Conservation (phyloP, 306 rosid genomes). For the Castanospermum australe region DNA sequence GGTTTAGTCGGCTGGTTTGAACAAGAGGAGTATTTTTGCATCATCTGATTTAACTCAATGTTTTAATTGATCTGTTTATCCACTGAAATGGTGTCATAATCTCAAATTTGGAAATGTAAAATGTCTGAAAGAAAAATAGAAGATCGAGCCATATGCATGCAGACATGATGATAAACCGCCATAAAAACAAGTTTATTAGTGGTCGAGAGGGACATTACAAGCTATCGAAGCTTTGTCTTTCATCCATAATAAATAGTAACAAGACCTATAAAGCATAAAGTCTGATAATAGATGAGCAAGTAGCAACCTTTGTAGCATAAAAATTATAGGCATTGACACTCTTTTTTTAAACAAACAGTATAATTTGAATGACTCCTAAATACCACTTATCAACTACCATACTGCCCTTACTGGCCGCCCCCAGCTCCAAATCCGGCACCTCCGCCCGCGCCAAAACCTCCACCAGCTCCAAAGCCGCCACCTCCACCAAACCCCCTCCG, state of each 20-base stretch:
- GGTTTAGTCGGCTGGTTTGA: not conserved
- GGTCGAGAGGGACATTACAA: not conserved
- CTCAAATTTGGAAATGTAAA: not conserved
- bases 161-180: not conserved
- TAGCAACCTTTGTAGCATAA: not conserved
- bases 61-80: not conserved
- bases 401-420: conserved; percentile 18
- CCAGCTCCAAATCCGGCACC: conserved; percentile 16
- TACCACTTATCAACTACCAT: not conserved
- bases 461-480: not conserved
- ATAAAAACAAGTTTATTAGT: too few relatives aligned
- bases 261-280: not conserved
- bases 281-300: not conserved
- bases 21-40: not conserved
- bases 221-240: not conserved
- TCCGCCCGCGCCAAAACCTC: too few relatives aligned
- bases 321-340: not conserved
- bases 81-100: not conserved
- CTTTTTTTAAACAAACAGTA: not conserved
- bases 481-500: not conserved
- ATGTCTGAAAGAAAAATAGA: not conserved
- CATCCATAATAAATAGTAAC: not conserved
- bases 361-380: not conserved
- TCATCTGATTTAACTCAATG: not conserved
- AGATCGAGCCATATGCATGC: not conserved